Evolutionary conservation across 371 early-diverging fungal genomes (phyloP).

Genomic region (Apophysomyces variabilis): DNA sequence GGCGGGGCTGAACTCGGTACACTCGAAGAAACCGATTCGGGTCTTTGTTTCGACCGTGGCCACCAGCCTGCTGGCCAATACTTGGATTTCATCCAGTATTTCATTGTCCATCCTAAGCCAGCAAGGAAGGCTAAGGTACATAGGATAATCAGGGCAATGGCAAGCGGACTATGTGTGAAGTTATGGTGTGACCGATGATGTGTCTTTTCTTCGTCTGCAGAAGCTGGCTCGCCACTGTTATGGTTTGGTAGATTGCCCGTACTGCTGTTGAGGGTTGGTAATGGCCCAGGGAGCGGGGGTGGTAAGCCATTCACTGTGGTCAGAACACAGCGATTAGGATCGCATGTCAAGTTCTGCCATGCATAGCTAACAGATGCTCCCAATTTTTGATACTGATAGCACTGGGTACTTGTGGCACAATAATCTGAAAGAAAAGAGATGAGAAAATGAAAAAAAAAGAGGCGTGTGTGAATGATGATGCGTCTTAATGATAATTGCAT

Average conservation of each 20-base stretch:
- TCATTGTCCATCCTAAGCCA: constrained; percentile 23
- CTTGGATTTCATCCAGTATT: constrained; percentile 20
- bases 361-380: constrained; percentile 28
- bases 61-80: constrained; percentile 12
- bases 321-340: constrained; percentile 37
- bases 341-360: constrained; percentile 49
- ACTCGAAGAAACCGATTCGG: constrained; percentile 10
- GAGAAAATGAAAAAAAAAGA: not conserved
- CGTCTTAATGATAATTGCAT: not conserved
- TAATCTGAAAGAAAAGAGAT: constrained; percentile 22
- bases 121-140: constrained; percentile 31
- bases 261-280: constrained; percentile 13
- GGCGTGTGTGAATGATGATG: not conserved
- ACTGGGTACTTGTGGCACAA: constrained; percentile 47
- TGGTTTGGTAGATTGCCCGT: not conserved
- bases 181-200: not conserved
- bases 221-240: not conserved
- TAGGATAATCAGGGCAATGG: constrained; percentile 30
- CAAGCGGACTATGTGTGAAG: constrained; percentile 26
- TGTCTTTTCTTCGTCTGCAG: not conserved
- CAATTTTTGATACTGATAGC: constrained; percentile 44
- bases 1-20: constrained; percentile 41
- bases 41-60: constrained; percentile 2
- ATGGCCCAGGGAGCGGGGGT: constrained; percentile 26
- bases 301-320: constrained; percentile 25